phyloP scores from a whole-genome alignment of 2,329 filamentous ascomycete genomes.

The Aspergillus sp. region DNA sequence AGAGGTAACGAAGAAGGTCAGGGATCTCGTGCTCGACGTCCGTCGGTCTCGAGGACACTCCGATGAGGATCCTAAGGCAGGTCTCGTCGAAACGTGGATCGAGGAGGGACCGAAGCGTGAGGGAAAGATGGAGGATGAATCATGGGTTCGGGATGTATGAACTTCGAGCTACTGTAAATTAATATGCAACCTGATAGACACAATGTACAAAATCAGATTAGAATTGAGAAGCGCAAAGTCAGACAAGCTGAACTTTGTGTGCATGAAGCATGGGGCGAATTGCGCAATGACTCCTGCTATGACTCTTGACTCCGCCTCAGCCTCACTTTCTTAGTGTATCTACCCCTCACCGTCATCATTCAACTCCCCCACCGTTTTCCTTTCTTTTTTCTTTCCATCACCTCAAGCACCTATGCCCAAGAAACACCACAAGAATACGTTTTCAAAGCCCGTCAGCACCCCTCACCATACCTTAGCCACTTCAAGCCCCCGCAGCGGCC shows the following conservation, averaged over 20 bases:
- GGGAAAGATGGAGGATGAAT: slow-evolving; percentile 62
- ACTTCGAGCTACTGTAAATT: slow-evolving; percentile 11
- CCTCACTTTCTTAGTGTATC: background rate
- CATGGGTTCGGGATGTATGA: slow-evolving; percentile 58
- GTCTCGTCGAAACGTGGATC: slow-evolving; percentile 78
- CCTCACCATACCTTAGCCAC: slow-evolving; percentile 41
- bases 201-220: background rate
- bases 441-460: slow-evolving; percentile 41
- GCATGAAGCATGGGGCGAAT: background rate
- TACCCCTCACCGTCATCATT: slow-evolving; percentile 6
- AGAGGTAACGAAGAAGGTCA: slow-evolving; percentile 75
- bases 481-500: slow-evolving; percentile 23
- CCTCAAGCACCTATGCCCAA: slow-evolving; percentile 44
- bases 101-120: slow-evolving; percentile 54
- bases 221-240: background rate
- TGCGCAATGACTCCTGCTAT: background rate
- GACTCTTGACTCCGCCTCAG: background rate
- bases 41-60: slow-evolving; percentile 69
- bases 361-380: slow-evolving; percentile 2
- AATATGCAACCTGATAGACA: slow-evolving; percentile 14
- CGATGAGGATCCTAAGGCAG: slow-evolving; percentile 76
- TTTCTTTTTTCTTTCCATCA: slow-evolving; percentile 8
- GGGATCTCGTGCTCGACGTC: slow-evolving; percentile 78
- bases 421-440: slow-evolving; percentile 42
- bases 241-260: background rate